phyloP scores from a whole-genome alignment of 495 filamentous ascomycete species.

The Aspergillus egyptiacus region DNA sequence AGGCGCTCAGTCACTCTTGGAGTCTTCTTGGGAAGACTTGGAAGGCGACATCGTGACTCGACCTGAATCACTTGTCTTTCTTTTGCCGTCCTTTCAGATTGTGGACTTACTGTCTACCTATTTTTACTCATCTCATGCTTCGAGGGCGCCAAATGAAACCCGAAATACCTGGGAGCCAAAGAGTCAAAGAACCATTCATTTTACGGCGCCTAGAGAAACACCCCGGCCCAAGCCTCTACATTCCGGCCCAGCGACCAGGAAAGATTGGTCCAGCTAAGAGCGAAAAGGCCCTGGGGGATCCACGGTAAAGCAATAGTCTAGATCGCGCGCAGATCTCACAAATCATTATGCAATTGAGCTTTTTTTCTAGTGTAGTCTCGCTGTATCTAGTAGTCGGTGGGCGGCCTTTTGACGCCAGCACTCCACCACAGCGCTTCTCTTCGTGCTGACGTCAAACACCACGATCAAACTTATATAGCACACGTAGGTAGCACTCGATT shows the following conservation, averaged over 20 bases:
- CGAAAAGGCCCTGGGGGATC: neutral
- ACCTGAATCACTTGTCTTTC: neutral
- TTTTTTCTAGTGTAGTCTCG: neutral
- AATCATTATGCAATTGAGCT: neutral
- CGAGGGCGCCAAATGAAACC: neutral
- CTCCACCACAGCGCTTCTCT: constrained; percentile 14
- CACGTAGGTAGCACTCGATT: neutral
- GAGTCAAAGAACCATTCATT: constrained; percentile 1
- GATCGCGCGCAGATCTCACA: constrained; percentile 3
- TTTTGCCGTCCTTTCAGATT: constrained; percentile 3
- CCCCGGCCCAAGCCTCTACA: neutral
- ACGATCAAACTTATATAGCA: neutral
- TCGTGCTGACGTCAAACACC: constrained; percentile 19
- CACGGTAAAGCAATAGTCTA: neutral
- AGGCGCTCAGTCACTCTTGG: no score
- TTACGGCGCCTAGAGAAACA: constrained; percentile 3
- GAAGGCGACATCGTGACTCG: neutral
- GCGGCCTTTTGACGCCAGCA: constrained; percentile 13
- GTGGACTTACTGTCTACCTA: no score
- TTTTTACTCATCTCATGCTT: neutral
- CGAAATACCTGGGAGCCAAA: no score
- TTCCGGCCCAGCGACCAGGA: neutral
- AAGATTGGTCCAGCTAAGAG: constrained; percentile 3
- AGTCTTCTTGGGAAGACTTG: no score
- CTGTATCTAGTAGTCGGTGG: no score